Percentiles rank a stretch among this genome's conserved stretches.
Evolutionary conservation across 305 asterid genomes (phyloP).

Genomic region (Solanum chacoense): DNA sequence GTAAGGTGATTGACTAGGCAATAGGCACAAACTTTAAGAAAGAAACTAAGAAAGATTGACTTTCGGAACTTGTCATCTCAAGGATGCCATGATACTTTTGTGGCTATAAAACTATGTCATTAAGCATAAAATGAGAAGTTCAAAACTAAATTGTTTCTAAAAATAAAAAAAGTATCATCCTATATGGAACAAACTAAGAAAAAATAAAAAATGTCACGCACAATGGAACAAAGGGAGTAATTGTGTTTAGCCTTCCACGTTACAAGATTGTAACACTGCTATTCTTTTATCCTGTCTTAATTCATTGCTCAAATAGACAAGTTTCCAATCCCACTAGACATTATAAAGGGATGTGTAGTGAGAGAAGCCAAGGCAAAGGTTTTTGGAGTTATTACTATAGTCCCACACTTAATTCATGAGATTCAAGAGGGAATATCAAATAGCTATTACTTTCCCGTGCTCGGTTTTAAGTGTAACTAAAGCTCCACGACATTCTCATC

Average conservation of each 20-base stretch:
- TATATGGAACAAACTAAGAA: neutral
- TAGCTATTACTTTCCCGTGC: neutral
- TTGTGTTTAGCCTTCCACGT: neutral
- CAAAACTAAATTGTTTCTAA: neutral
- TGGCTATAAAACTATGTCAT: neutral
- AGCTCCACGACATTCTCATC: neutral
- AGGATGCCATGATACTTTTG: neutral
- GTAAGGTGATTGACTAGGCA: neutral
- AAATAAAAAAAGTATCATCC: neutral
- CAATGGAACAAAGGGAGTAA: neutral
- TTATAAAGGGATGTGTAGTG: neutral
- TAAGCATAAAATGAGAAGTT: neutral
- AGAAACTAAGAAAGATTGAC: neutral
- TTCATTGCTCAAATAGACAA: neutral
- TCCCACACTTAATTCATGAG: neutral
- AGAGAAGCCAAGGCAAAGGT: neutral
- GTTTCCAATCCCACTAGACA: neutral
- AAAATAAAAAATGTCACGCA: neutral
- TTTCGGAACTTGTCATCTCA: neutral
- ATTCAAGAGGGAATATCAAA: neutral
- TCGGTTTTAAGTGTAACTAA: neutral
- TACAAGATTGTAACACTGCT: neutral
- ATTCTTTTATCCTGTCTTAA: neutral
- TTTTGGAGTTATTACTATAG: neutral
- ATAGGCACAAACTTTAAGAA: neutral